These are phyloP conservation scores for Syncephalastrum sp. DNA, from an alignment of 371 early-diverging fungal genomes.

Conservation along the genomic window DNA sequence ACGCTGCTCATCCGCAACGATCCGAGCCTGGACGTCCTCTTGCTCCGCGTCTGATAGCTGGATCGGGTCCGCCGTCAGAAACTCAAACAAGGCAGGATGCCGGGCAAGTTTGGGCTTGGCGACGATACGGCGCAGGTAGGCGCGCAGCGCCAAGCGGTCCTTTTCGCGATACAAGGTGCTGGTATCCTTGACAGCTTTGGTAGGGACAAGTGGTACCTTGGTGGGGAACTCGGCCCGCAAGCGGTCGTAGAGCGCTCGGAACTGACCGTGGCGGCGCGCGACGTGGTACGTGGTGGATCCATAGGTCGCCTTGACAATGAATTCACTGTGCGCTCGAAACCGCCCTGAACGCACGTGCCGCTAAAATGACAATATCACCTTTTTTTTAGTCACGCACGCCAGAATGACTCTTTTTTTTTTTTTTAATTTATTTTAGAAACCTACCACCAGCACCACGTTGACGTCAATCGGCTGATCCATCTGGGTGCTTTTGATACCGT, in stretches of 20 bases:
- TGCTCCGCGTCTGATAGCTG: slow-evolving; percentile 37
- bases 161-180: slow-evolving; percentile 42
- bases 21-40: slow-evolving; percentile 41
- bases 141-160: slow-evolving; percentile 54
- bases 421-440: slow-evolving; percentile 1
- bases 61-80: slow-evolving; percentile 52
- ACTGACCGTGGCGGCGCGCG: slow-evolving; percentile 34
- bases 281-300: slow-evolving; percentile 20
- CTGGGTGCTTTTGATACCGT: neutral
- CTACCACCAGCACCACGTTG: slow-evolving; percentile 25
- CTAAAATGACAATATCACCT: neutral
- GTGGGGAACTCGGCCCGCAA: slow-evolving; percentile 29
- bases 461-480: slow-evolving; percentile 9
- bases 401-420: neutral
- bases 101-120: slow-evolving; percentile 36
- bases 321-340: slow-evolving; percentile 34
- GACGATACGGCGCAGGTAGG: slow-evolving; percentile 45
- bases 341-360: slow-evolving; percentile 21
- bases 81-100: slow-evolving; percentile 34
- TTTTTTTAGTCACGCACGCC: slow-evolving; percentile 10
- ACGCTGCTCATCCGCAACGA: slow-evolving; percentile 39
- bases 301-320: slow-evolving; percentile 31
- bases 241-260: slow-evolving; percentile 31
- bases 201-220: slow-evolving; percentile 32
- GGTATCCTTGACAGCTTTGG: slow-evolving; percentile 11